Base-by-base conservation (phyloP, 306 rosid species). In the Styphnolobium japonicum region DNA sequence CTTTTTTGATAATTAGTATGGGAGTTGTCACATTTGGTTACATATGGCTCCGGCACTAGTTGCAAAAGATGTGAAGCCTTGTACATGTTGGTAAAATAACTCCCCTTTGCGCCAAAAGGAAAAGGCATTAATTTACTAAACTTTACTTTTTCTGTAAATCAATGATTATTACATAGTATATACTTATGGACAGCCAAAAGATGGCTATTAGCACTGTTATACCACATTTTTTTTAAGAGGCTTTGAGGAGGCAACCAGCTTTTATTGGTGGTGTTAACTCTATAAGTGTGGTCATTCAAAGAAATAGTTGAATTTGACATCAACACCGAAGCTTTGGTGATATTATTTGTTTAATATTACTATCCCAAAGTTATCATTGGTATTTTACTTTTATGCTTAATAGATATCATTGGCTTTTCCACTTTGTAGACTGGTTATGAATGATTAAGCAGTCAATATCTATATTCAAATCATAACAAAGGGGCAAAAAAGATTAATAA, bases 161-260 rank as follows among this genome's bases (percentile, higher is more conserved):
- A 70, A 49, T 25, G 46, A 80, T 70, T 14, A 60, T 73, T 56
- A 11, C 51, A 18, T 21, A 36, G 53, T 6, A 23, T 42, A n/a
- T 51, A 19, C 74, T 22, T 21, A 48, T 49, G 52, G 48, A 58
- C 73, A 76, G 78, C 78, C 43, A 21, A 82, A 71, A 82, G 67
- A 51, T 73, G 62, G 48, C 27, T 8, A 55, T 71, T 10, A 48
- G 7, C 71, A 78, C 76, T 64, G 66, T 78, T 78, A 40, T 16
- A 56, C 61, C 60, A 29, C 61, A 40, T 71, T 22, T 22, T n/a
- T 45, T 40, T 61, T 53, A 61, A 43, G 65, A 34, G 49, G 74
- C 82, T 71, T 82, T 71, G 31, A 73, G 71, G 60, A 73, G 49
- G 33, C 83, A 52, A 82, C 3, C 55, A 63, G 9, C 75, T 63